These are phyloP conservation scores for Paraurostyla sp. DNA, from an alignment of 73 alveolate genomes.

Conservation along the genomic window DNA sequence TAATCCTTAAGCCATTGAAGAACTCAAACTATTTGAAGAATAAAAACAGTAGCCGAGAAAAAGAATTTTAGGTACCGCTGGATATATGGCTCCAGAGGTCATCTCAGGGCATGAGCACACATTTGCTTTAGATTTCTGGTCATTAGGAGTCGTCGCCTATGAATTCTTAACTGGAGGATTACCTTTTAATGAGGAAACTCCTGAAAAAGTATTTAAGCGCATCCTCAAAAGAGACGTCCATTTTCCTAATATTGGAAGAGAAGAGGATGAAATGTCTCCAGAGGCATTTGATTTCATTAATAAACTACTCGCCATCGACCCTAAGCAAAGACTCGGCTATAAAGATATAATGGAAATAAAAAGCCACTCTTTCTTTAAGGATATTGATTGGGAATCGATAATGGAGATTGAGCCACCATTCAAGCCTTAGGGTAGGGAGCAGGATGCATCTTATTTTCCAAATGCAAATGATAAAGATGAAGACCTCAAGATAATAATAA, in stretches of 20 bases:
- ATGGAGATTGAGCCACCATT: conserved; percentile 61
- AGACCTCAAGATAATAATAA: conserved; percentile 29
- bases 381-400: conserved; percentile 81
- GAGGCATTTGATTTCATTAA: conserved; percentile 91
- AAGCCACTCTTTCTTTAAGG: conserved; percentile 90
- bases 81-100: conserved; percentile 98
- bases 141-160: conserved; percentile 92
- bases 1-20: no score
- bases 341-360: conserved; percentile 91
- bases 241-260: conserved; percentile 72
- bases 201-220: conserved; percentile 79
- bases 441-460: conserved; percentile 62
- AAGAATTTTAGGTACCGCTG: conserved; percentile 95
- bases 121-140: conserved; percentile 95
- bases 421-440: conserved; percentile 69
- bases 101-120: conserved; percentile 84
- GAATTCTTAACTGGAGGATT: conserved; percentile 93
- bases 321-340: conserved; percentile 88
- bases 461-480: conserved; percentile 57
- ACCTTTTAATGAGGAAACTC: conserved; percentile 87
- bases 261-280: conserved; percentile 85
- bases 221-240: conserved; percentile 69
- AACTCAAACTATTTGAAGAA: background rate
- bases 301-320: conserved; percentile 82
- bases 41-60: conserved; percentile 42